Base-by-base conservation (phyloP, 768 basidiomycete species). In the Collybia mongolica region DNA sequence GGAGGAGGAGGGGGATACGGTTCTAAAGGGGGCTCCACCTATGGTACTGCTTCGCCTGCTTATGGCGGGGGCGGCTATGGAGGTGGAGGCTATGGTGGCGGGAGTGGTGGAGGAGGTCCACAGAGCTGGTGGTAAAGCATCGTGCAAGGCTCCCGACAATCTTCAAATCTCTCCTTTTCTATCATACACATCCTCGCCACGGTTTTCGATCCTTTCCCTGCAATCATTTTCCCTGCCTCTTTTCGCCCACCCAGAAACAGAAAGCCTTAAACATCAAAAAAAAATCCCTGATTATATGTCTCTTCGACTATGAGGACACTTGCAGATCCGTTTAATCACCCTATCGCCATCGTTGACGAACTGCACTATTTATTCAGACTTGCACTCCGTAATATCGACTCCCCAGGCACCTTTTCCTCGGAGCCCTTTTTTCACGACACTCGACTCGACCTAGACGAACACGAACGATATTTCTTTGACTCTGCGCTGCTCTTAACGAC, bases 401-500 rank as follows among this genome's bases (percentile, higher is more conserved):
- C 45, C n/a, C 28, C 17, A 19, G 23, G 22, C 45, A 5, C 18
- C 29, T 18, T 51, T 43, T 12, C 23, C 32, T 53, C 36, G 23
- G 15, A 44, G 19, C 36, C 38, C 22, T 44, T 59, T 58, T 60
- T 44, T 54, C 52, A 53, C 53, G 61, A 24, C 59, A 63, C 51
- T 62, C 60, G 64, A 68, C 63, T 62, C 65, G 71, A 68, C 76
- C 70, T 70, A 63, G 58, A 61, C 54, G 55, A 56, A 26, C 57
- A 52, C 54, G 54, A 60, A 55, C 49, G 48, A 53, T 51, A 50
- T 54, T 52, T 54, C 49, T 47, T 39, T 38, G 32, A 51, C 41
- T 56, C 64, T 77, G 80, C 79, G 80, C 83, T 84, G 80, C 83
- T 84, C 80, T 81, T 78, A 74, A 67, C 60, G 68, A 62, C 73